Evolutionary conservation across 139 green algal species (phyloP), one percentile per base, ranked within the genome.

Genomic region (Yamagishiella unicocca): DNA sequence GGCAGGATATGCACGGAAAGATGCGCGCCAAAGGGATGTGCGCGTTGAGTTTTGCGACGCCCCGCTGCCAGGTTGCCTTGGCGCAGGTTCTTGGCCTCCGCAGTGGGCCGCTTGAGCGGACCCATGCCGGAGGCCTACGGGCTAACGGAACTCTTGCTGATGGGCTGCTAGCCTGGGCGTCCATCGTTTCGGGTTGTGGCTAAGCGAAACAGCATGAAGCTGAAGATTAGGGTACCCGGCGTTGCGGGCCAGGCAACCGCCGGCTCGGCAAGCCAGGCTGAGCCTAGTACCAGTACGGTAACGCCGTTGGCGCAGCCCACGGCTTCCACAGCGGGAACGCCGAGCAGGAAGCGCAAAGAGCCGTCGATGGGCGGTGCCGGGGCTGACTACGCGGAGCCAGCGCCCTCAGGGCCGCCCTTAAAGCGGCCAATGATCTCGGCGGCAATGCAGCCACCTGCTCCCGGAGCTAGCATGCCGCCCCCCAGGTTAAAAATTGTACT

Each of bases 1-100:
- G n/a, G n/a, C n/a, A n/a, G n/a, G n/a, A n/a, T n/a, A n/a, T 66
- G 55, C 55, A 27, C n/a, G 55, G 5, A 66, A 66, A 66, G 55
- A 21, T 31, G 55, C 12, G 4, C 12, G 5, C 8, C 21, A 29
- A 8, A 19, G 19, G 55, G 55, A 5, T 31, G 12, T 66, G 12
- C 17, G n/a, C 6, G 29, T 42, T 71, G 62, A 31, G 19, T 40
- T 40, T 71, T n/a, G 62, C 62, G 62, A n/a, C n/a, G 27, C 29
- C 62, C 62, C 62, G 29, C 7, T 40, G 29, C n/a, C 62, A 71
- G 62, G 62, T 71, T 8, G 62, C 35, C 33, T 76, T 76, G 37
- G 68, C 68, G 37, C 68, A 76, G 68, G 68, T 76, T 76, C 68
- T 76, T 53, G 68, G 68, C 68, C 68, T 76, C 68, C 68, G 68